Base-by-base conservation (phyloP, 768 basidiomycete species). In the Gymnopilus junonius region DNA sequence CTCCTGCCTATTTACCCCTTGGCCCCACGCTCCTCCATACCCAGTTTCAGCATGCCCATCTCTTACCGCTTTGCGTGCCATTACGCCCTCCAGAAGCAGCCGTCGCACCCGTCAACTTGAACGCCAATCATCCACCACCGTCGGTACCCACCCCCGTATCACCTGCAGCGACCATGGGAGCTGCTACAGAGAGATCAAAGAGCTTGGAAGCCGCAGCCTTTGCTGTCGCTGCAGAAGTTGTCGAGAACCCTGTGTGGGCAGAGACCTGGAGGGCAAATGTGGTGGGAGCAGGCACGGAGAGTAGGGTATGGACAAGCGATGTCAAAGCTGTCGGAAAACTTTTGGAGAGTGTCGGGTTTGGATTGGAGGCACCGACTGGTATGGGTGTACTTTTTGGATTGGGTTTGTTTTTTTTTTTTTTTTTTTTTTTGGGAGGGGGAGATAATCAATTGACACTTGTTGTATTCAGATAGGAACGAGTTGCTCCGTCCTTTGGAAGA, bases 91-190 rank as follows among this genome's bases (percentile, higher is more conserved):
- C 87, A 0, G 88, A 82, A 1, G 79, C 84, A 10, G 80, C 80
- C 25, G 79, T 83, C 2, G 79, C 80, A 12, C 80, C 83, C 8
- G 80, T 81, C 48, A 77, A 78, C 27, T 21, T 21, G 27, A 35
- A n/a, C 25, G 35, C 34, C 2, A 53, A 23, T 37, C 65, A 57
- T 23, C 70, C 80, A 32, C 76, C 72, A 2, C 71, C 69, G 8
- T 81, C 80, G 12, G 92, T 89, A 0, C 92, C 92, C 1, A 95
- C 93, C 0, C 93, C 93, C 1, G 91, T 94, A 2, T 94, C 93
- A 0, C 93, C 93, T 20, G 92, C 91, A 4, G 89, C 90, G 1
- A 79, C 80, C 0, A 76, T 91, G 32, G 89, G 89, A 4, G 82
- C 85, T 1, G 78, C 86, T 1, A 84, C 85, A 3, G 91, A 91